Conservation (phyloP, 495 filamentous ascomycete species). For the Neurospora sp. region DNA sequence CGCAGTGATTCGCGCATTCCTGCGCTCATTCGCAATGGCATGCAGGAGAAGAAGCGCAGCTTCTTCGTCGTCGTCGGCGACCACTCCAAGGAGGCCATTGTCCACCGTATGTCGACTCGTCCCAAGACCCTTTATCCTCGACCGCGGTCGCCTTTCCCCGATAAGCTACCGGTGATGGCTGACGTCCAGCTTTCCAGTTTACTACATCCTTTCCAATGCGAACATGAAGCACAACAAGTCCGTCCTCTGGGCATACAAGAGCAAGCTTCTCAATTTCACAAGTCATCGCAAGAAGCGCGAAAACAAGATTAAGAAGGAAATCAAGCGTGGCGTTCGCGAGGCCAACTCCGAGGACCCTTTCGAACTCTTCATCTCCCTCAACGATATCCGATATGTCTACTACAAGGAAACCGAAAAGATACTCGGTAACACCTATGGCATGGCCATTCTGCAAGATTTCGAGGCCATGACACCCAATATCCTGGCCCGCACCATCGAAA, state of each 20-base stretch:
- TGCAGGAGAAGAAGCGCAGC: slow-evolving; percentile 93
- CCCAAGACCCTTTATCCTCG: background rate
- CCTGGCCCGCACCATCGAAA: slow-evolving; percentile 89
- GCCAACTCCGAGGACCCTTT: slow-evolving; percentile 95
- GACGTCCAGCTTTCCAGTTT: slow-evolving; percentile 35
- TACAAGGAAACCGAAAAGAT: slow-evolving; percentile 99
- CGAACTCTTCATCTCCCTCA: slow-evolving; percentile 91
- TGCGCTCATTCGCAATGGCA: slow-evolving; percentile 88
- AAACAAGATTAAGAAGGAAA: slow-evolving; percentile 93
- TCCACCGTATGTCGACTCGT: slow-evolving; percentile 41
- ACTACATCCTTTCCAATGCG: slow-evolving; percentile 83
- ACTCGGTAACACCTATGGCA: slow-evolving; percentile 94
- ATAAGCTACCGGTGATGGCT: background rate
- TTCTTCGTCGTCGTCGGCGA: slow-evolving; percentile 98
- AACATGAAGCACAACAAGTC: slow-evolving; percentile 95
- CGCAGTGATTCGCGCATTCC: slow-evolving; percentile 85
- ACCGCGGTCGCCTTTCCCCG: background rate
- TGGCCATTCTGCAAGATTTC: slow-evolving; percentile 97
- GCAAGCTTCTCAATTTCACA: slow-evolving; percentile 89
- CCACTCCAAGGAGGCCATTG: slow-evolving; percentile 91
- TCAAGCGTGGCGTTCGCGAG: slow-evolving; percentile 90
- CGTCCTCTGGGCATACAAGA: slow-evolving; percentile 99
- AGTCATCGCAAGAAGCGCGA: slow-evolving; percentile 93
- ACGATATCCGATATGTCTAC: slow-evolving; percentile 97
- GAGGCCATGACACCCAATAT: slow-evolving; percentile 96